Evolutionary conservation across 768 basidiomycete species (phyloP).

Genomic region (Suillus clintonianus): DNA sequence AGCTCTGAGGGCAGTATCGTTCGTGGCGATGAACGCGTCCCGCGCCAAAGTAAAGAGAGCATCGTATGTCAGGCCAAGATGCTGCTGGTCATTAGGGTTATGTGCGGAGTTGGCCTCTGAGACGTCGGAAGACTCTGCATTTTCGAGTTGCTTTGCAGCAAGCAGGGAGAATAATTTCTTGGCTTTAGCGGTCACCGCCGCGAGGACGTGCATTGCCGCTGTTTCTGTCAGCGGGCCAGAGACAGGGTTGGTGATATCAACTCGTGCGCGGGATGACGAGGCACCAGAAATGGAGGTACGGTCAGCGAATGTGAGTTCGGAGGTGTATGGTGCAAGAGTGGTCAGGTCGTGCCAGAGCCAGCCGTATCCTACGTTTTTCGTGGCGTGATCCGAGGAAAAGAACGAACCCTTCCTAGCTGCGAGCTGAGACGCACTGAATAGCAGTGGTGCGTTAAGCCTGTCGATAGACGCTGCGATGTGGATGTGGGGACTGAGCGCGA

Average conservation of each 20-base stretch:
- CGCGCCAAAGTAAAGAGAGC: conserved; percentile 72
- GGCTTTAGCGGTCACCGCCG: conserved; percentile 85
- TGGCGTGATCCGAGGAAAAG: conserved; percentile 18
- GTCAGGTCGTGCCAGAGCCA: conserved; percentile 93
- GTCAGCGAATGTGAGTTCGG: conserved; percentile 70
- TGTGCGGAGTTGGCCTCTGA: conserved; percentile 13
- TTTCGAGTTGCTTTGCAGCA: conserved; percentile 65
- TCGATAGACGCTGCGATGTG: conserved; percentile 87
- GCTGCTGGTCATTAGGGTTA: conserved; percentile 40
- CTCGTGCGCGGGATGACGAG: conserved; percentile 33
- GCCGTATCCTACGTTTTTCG: conserved; percentile 46
- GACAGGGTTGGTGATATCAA: conserved; percentile 33
- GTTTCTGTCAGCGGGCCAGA: conserved; percentile 65
- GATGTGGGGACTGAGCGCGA: conserved; percentile 73
- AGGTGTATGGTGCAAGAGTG: conserved; percentile 80
- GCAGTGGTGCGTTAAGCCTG: conserved; percentile 78
- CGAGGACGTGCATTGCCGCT: conserved; percentile 78
- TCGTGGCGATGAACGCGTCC: conserved; percentile 86
- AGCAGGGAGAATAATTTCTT: conserved; percentile 80
- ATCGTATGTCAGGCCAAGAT: conserved; percentile 63
- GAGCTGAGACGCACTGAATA: conserved; percentile 77
- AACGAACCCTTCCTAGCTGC: conserved; percentile 49
- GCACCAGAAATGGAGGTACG: conserved; percentile 61
- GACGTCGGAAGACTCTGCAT: conserved; percentile 33
- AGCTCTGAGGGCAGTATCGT: conserved; percentile 79